Evolutionary conservation across 2,329 filamentous ascomycete species (phyloP).

Genomic region (Paramyrothecium sp.): DNA sequence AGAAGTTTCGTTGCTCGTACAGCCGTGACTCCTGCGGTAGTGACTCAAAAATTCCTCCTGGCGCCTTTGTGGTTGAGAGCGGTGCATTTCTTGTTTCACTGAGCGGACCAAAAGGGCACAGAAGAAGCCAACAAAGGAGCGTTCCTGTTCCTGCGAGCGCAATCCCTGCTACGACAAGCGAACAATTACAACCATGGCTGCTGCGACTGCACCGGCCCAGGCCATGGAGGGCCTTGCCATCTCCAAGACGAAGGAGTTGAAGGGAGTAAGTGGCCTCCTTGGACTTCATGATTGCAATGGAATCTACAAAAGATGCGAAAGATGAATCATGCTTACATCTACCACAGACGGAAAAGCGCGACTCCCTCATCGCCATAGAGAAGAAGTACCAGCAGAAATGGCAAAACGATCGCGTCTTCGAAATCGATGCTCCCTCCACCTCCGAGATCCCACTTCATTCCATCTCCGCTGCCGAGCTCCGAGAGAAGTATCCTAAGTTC

Average conservation of each 20-base stretch:
- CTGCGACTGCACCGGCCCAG: conserved; percentile 37
- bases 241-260: conserved; percentile 61
- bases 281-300: background rate
- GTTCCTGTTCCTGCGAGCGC: background rate
- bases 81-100: background rate
- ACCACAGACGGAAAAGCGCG: conserved; percentile 77
- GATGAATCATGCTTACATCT: conserved; percentile 11
- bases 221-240: conserved; percentile 51
- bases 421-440: conserved; percentile 79
- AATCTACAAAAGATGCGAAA: conserved; percentile 2
- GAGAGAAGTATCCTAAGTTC: conserved; percentile 84
- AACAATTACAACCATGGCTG: conserved; percentile 39
- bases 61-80: background rate
- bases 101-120: background rate
- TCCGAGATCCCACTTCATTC: conserved; percentile 74
- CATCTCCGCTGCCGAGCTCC: conserved; percentile 71
- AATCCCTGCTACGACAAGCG: conserved; percentile 11
- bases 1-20: too few species aligned
- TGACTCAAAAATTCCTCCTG: background rate
- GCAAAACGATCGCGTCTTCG: conserved; percentile 61
- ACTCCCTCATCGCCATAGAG: conserved; percentile 77
- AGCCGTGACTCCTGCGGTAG: background rate
- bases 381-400: conserved; percentile 84
- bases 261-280: conserved; percentile 42
- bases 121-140: background rate